Base-by-base conservation (phyloP, 2,329 filamentous ascomycete genomes). In the Aureobasidium sp. region DNA sequence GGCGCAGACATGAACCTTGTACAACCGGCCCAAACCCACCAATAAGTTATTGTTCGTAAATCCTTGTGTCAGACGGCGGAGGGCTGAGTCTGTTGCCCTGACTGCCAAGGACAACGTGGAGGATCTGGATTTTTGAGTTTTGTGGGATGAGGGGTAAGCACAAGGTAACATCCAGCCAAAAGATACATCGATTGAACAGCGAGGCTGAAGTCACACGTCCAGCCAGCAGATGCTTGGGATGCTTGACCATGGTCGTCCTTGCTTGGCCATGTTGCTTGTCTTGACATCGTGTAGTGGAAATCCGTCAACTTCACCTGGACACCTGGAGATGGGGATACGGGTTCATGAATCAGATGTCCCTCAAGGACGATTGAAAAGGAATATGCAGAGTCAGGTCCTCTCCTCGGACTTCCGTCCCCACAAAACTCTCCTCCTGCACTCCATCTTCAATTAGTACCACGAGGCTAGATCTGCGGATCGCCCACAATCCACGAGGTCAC, bases 191-290 rank as follows among this genome's bases (percentile, higher is more conserved):
- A 25, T 1, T 7, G 11, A 30, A 10, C 36, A 16, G 21, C 21
- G 50, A 42, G 50, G 36, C 37, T 54, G 50, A 32, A 54, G 36
- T 41, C 50, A 54, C 10, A 51, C 7, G 10, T 21, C 13, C 9
- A 30, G 27, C 50, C 50, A 30, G 25, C 32, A 29, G 16, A n/a
- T 54, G 50, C 50, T 54, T 54, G 27, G 25, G 25, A 32, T 54
- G 50, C 50, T 54, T 54, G 37, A 42, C 14, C 25, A 30, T 21
- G 27, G 27, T 21, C 37, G 37, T 54, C 8, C 10, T 42, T 54
- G 13, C 50, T 54, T 54, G 32, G 50, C 50, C 50, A 41, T 41
- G n/a, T 29, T 41, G 50, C 50, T 54, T 54, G 32, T 54, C 50
- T 42, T 3, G 16, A 54, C 50, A 21, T 54, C 50, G 10, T 37